These are phyloP conservation scores for Plasmodiophora brassicae DNA, from an alignment of 208 protist genomes.

Conservation along the genomic window DNA sequence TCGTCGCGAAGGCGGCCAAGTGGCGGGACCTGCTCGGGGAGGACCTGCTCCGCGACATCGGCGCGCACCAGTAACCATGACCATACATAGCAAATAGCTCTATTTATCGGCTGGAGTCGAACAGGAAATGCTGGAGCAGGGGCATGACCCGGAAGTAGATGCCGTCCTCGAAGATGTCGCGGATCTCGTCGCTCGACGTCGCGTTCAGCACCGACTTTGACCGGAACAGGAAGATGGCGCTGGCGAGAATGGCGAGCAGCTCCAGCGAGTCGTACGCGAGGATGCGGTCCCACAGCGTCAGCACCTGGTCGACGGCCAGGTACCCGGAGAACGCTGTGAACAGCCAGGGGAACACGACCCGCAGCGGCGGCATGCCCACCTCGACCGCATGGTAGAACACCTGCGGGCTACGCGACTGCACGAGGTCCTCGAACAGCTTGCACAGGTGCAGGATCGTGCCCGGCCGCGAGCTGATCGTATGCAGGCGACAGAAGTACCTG, in stretches of 20 bases:
- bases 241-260: conserved; percentile 1
- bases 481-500: conserved; percentile 40
- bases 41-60: too few species aligned
- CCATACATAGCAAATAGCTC: too few species aligned
- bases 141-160: conserved; percentile 28
- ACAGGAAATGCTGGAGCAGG: conserved; percentile 39
- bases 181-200: background rate
- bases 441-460: conserved; percentile 24
- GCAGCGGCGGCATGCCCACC: conserved; percentile 25
- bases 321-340: conserved; percentile 46
- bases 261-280: conserved; percentile 42
- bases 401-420: background rate
- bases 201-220: conserved; percentile 18
- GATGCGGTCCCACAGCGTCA: conserved; percentile 31
- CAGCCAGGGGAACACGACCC: conserved; percentile 46
- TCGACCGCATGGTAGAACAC: conserved; percentile 42
- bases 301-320: background rate
- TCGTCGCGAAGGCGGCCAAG: background rate
- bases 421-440: conserved; percentile 40
- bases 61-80: too few species aligned
- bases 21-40: background rate
- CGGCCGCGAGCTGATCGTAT: conserved; percentile 39
- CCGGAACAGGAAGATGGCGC: conserved; percentile 3
- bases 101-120: background rate
- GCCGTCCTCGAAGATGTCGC: conserved; percentile 22